phyloP scores from a whole-genome alignment of 2,329 filamentous ascomycete species.

The Alternaria consortialis region DNA sequence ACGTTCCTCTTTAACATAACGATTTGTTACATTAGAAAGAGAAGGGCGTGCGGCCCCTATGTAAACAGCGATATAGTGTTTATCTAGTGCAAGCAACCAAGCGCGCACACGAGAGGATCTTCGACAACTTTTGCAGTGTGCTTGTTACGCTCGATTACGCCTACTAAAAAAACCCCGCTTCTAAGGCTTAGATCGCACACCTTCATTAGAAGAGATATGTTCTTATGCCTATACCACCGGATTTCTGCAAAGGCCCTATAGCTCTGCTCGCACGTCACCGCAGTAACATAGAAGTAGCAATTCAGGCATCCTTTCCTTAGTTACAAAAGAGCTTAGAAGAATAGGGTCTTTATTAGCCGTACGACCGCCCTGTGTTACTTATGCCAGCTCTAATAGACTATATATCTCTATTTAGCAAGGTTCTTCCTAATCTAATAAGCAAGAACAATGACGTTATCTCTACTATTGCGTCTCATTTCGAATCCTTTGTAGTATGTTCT shows the following conservation, averaged over 20 bases:
- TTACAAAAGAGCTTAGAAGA: constrained; percentile 1
- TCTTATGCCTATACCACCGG: not conserved
- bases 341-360: not conserved
- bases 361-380: not conserved
- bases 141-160: not conserved
- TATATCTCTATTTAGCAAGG: not conserved
- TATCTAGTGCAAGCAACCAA: not conserved
- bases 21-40: not conserved
- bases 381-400: not conserved
- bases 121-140: constrained; percentile 1
- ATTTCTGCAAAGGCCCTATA: not conserved
- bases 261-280: not conserved
- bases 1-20: not conserved
- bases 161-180: not conserved
- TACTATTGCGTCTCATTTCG: not conserved
- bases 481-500: not conserved
- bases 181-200: not conserved
- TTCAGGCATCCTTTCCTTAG: not conserved
- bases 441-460: not conserved
- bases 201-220: not conserved
- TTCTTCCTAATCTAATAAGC: not conserved
- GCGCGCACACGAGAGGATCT: not conserved
- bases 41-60: not conserved
- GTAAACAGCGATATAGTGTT: not conserved
- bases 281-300: not conserved